Percentiles rank a stretch among this genome's conserved stretches.
These are phyloP conservation scores for Raphanus raphanistrum DNA, from an alignment of 345 rosid genomes.

Conservation along the genomic window DNA sequence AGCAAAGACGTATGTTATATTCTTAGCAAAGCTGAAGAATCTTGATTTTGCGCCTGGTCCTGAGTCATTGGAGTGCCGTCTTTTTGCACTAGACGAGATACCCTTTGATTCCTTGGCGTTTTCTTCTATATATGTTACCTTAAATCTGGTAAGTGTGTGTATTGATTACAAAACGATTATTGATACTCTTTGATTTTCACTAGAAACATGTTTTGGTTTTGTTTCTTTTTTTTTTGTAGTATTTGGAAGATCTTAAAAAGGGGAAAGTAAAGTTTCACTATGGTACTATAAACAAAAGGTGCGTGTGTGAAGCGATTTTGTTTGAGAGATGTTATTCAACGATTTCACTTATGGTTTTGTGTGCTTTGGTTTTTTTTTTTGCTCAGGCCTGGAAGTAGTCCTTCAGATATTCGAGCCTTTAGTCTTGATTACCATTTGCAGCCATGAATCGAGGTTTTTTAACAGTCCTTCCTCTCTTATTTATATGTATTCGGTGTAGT, in stretches of 20 bases:
- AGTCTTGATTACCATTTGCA: constrained; percentile 78
- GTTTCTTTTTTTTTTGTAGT: constrained; percentile 45
- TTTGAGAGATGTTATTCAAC: not conserved
- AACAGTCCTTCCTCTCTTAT: not conserved
- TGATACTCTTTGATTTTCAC: not conserved
- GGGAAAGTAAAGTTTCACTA: constrained; percentile 80
- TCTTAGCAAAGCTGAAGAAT: constrained; percentile 85
- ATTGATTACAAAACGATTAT: not conserved
- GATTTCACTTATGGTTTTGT: not conserved
- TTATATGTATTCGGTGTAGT: not conserved
- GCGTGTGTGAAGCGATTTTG: not conserved
- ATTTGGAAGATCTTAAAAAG: constrained; percentile 66
- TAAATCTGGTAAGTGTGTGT: constrained; percentile 64
- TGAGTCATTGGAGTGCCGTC: constrained; percentile 84
- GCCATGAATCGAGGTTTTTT: constrained; percentile 45
- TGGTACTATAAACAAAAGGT: constrained; percentile 91
- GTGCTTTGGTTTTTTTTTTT: not conserved
- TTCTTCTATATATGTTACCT: constrained; percentile 83
- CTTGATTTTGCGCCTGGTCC: constrained; percentile 86
- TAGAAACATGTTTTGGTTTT: not conserved
- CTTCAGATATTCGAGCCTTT: constrained; percentile 79
- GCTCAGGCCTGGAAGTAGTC: constrained; percentile 85
- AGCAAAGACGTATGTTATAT: constrained; percentile 82
- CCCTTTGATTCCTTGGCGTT: constrained; percentile 92
- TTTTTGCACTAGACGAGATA: constrained; percentile 74